Conservation (phyloP, 352 stramenopile genomes). For the Pythium sukuiense region DNA sequence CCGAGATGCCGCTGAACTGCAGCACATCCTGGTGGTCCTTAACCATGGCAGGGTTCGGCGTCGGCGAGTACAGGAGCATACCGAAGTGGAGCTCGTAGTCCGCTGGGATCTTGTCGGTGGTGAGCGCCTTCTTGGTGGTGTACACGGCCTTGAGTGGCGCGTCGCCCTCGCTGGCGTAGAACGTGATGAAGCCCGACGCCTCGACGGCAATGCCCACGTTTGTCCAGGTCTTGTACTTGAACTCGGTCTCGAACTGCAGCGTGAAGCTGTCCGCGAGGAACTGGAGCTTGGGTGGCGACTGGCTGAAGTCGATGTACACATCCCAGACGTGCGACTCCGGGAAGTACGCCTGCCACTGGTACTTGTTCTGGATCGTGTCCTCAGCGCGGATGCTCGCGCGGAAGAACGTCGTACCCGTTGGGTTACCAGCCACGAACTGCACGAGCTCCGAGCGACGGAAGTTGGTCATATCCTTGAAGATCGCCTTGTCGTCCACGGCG, state of each 20-base stretch:
- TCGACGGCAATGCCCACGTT: slow-evolving; percentile 15
- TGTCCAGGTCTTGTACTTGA: slow-evolving; percentile 13
- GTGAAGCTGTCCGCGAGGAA: slow-evolving; percentile 5
- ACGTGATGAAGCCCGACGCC: slow-evolving; percentile 11
- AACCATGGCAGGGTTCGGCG: slow-evolving; percentile 12
- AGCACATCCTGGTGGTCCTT: slow-evolving; percentile 14
- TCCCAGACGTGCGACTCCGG: slow-evolving; percentile 11
- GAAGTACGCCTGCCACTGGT: slow-evolving; percentile 16
- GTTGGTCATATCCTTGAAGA: slow-evolving; percentile 29
- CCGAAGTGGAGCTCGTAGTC: slow-evolving; percentile 20
- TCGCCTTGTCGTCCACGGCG: slow-evolving; percentile 32
- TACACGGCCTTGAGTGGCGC: slow-evolving; percentile 3
- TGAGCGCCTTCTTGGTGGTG: slow-evolving; percentile 15
- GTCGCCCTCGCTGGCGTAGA: slow-evolving; percentile 12
- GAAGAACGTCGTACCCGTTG: slow-evolving; percentile 35
- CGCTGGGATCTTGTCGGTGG: slow-evolving; percentile 13
- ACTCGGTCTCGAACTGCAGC: slow-evolving; percentile 9
- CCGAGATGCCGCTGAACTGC: slow-evolving; percentile 11
- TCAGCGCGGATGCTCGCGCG: slow-evolving; percentile 23
- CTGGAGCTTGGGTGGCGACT: slow-evolving; percentile 15
- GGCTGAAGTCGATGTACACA: slow-evolving; percentile 12
- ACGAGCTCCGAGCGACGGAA: slow-evolving; percentile 36
- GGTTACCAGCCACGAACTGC: slow-evolving; percentile 33
- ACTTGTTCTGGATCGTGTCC: slow-evolving; percentile 17
- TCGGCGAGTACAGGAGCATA: slow-evolving; percentile 15